Evolutionary conservation across 768 basidiomycete genomes (phyloP), one percentile per base, ranked within the genome.

Genomic region (Tricholoma terreum): DNA sequence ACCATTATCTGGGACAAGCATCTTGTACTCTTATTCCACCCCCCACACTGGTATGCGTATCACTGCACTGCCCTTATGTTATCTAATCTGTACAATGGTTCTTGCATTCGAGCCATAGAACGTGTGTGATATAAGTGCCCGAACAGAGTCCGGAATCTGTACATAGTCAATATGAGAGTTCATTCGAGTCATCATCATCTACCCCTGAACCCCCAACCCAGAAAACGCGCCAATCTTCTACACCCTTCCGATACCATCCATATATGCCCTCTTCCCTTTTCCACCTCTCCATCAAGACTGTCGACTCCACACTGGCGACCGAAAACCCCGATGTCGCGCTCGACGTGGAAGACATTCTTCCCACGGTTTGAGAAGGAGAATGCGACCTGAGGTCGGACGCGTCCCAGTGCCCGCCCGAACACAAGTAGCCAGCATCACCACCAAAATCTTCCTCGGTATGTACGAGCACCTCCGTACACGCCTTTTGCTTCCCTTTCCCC

Each of bases 151-250:
- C n/a, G n/a, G n/a, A n/a, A n/a, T n/a, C n/a, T n/a, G n/a, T n/a
- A n/a, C n/a, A n/a, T 46, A 46, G 46, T 17, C n/a, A 15, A 27
- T 46, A 17, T 6, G 40, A 27, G 30, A 3, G 15, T 48, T 7
- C 9, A 3, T 49, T 27, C 31, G 31, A 46, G 15, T 61, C 61
- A 49, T 71, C 71, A 30, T 72, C 72, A n/a, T n/a, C n/a, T n/a
- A n/a, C n/a, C 5, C 69, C 69, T 62, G 73, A 73, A 19, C 89
- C 89, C 0, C 91, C 91, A 9, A 92, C 72, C 91, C 91, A 94
- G 66, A 93, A 85, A 11, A 93, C 81, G 19, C 91, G 76, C 81
- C 85, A 94, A 65, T 94, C 91, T 54, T 84, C 82, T 3, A 76
- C 59, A 14, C 86, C 90, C 65, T 86, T 90, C 62, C 83, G 73